Base-by-base conservation (phyloP, 2,329 filamentous ascomycete genomes). In the Sporothrix globosa region DNA sequence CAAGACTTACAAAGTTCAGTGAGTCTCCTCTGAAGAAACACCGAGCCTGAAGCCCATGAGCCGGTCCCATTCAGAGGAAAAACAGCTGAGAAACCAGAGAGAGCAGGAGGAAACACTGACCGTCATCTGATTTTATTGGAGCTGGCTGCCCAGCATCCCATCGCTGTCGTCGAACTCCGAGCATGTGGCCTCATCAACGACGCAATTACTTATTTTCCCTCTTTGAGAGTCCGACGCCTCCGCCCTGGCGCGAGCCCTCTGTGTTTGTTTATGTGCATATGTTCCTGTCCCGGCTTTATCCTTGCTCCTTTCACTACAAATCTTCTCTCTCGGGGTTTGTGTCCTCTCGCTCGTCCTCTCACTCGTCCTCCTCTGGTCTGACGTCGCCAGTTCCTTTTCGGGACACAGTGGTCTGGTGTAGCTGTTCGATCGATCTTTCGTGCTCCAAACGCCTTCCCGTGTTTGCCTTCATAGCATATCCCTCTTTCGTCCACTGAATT, bases 51-150 rank as follows among this genome's bases (percentile, higher is more conserved):
- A 11, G 61, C 41, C 41, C 41, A 17, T 48, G 27, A 2, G 17
- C 24, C 52, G 46, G 56, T 54, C 46, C 68, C 68, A 69, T 66
- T 58, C 39, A 56, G 11, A 27, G 41, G 41, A n/a, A 58, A 67
- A 69, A 66, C 60, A 66, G 50, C 58, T 44, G 69, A 67, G 52
- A 54, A 70, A 68, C 58, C 34, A 54, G 52, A 50, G 60, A 39
- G 21, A 53, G 9, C 27, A 39, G 60, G 14, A 44, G 60, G 44
- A 54, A 53, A 30, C 11, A 41, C 19, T 10, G 68, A 5, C 30
- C 52, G 60, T 70, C 60, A n/a, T 70, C 60, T 41, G 68, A 66
- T 66, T 70, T 67, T 67, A 24, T 21, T 7, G 52, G 7, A 54
- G 52, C 14, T 56, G 53, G 21, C 24, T 44, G 60, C 48, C 44